Percentiles rank a stretch among this genome's conserved stretches.
phyloP scores from a whole-genome alignment of 257 asterid genomes.

The Solanum infundibuliforme region DNA sequence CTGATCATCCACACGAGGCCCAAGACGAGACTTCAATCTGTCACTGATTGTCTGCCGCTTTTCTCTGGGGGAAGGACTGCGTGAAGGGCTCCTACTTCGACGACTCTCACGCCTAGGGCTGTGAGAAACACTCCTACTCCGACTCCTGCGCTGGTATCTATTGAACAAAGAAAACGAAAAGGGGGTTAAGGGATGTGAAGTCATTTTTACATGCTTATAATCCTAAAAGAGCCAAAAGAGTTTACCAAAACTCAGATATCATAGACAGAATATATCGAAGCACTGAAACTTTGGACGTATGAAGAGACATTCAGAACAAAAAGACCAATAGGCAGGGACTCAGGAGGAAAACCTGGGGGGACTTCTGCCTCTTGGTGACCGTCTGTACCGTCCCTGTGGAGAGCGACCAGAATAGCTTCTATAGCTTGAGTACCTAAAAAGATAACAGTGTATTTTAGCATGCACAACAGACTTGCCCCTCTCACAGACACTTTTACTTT shows the following conservation, averaged over 20 bases:
- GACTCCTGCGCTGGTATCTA: slow-evolving; percentile 65
- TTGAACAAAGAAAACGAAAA: neutral
- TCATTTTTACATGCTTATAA: neutral
- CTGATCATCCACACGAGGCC: slow-evolving; percentile 37
- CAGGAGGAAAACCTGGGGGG: slow-evolving; percentile 62
- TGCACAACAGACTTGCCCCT: neutral
- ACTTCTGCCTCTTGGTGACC: slow-evolving; percentile 75
- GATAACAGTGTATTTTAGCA: neutral
- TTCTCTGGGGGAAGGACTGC: slow-evolving; percentile 51
- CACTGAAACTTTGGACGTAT: neutral
- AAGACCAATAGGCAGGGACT: neutral
- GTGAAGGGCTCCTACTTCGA: slow-evolving; percentile 55
- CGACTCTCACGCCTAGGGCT: slow-evolving; percentile 59
- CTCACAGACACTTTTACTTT: neutral
- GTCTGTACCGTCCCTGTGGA: slow-evolving; percentile 51
- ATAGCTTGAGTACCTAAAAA: slow-evolving; percentile 57
- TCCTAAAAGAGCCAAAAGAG: neutral
- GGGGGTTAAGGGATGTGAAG: neutral
- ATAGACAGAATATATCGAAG: neutral
- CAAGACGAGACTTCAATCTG: slow-evolving; percentile 72
- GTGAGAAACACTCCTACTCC: slow-evolving; percentile 63
- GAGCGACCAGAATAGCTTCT: slow-evolving; percentile 55
- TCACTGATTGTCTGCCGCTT: slow-evolving; percentile 46
- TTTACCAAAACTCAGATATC: neutral
- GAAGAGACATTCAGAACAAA: neutral